Base-by-base conservation (phyloP, 352 stramenopile species). In the Blastocystis sp. region DNA sequence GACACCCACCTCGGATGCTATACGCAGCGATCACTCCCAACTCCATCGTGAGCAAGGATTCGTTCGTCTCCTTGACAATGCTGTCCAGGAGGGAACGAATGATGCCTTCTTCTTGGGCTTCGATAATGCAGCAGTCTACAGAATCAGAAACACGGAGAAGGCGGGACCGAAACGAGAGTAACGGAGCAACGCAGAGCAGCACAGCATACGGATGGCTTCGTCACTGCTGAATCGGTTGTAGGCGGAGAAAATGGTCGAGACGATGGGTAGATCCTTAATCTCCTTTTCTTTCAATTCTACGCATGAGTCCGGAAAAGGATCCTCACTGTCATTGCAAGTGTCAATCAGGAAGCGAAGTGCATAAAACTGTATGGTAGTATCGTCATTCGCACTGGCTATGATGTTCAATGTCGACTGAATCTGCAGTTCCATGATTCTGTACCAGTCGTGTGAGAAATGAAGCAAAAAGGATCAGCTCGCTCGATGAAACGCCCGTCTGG, bases 341-440 rank as follows among this genome's bases (percentile, higher is more conserved):
- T 81, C 70, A 52, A 81, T 65, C 21, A 81, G 19, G 45, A 45
- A 66, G 48, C 57, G 48, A 66, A 81, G 38, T 62, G 38, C 70
- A 43, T 81, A 40, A 38, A 65, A 43, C 43, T 52, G 57, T 24
- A 81, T 81, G 38, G 45, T 34, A 66, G 70, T 43, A 65, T 81
- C 57, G 38, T 48, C 54, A 42, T 42, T 45, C 7, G 70, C 48
- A 65, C 40, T 81, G 7, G 59, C 61, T 64, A 81, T 43, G 43
- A 81, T 81, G 57, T 63, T 81, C 21, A 81, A 10, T 45, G 70
- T 81, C n/a, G 70, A 81, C 40, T 65, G 43, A 65, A 81, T 66
- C 38, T 81, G 70, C 40, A 66, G 45, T 45, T 81, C 70, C 70
- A 81, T 81, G 34, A 38, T 48, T 40, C n/a, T 34, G 38, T 10